phyloP scores from a whole-genome alignment of 2,329 filamentous ascomycete species.

The Talaromyces marneffei region DNA sequence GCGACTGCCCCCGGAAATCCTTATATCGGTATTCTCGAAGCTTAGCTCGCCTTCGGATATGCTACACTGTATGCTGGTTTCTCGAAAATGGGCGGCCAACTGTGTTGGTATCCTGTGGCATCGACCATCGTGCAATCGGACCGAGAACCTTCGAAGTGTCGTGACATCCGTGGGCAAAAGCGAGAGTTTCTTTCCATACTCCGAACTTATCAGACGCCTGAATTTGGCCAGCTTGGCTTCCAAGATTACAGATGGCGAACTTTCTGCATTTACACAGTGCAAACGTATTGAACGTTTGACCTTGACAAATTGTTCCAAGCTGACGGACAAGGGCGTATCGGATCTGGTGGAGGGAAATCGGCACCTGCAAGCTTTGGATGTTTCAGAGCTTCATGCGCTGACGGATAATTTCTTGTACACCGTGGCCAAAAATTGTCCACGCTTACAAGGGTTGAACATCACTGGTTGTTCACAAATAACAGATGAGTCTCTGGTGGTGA shows the following conservation, averaged over 20 bases:
- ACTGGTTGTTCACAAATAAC: conserved; percentile 79
- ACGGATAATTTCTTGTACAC: conserved; percentile 73
- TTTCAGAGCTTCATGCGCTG: conserved; percentile 73
- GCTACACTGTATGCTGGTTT: conserved; percentile 87
- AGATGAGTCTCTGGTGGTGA: conserved; percentile 72
- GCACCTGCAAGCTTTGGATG: conserved; percentile 80
- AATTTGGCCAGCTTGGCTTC: conserved; percentile 76
- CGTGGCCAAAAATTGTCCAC: conserved; percentile 73
- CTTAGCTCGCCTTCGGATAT: conserved; percentile 71
- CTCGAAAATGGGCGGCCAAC: conserved; percentile 85
- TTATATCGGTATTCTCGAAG: conserved; percentile 87
- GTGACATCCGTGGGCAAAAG: conserved; percentile 67
- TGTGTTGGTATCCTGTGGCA: conserved; percentile 93
- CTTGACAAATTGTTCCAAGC: conserved; percentile 76
- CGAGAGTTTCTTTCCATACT: conserved; percentile 80
- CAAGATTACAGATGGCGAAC: conserved; percentile 80
- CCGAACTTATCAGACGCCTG: conserved; percentile 82
- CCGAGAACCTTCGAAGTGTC: conserved; percentile 73
- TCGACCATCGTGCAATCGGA: conserved; percentile 81
- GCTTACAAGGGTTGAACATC: conserved; percentile 88
- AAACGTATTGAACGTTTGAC: conserved; percentile 89
- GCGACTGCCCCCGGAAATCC: conserved; percentile 83
- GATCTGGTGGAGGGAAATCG: conserved; percentile 72
- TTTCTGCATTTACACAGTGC: conserved; percentile 74
- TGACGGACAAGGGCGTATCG: conserved; percentile 79